These are phyloP conservation scores for Penicillium silybi DNA, from an alignment of 495 filamentous ascomycete species.

Conservation along the genomic window DNA sequence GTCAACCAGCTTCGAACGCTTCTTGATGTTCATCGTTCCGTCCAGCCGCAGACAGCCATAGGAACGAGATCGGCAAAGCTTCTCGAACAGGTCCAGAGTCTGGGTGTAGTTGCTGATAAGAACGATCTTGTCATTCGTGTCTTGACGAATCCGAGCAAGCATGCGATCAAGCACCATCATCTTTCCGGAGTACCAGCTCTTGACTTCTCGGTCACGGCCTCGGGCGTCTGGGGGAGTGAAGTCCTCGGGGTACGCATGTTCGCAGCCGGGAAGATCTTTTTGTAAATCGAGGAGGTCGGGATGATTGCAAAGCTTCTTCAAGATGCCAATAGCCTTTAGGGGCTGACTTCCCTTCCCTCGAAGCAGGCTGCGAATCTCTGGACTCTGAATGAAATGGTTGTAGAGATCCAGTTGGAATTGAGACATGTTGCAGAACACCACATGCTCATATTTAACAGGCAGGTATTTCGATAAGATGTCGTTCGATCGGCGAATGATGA, in stretches of 20 bases:
- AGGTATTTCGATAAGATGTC: constrained; percentile 98
- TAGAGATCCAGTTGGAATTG: constrained; percentile 92
- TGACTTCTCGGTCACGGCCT: constrained; percentile 87
- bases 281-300: constrained; percentile 87
- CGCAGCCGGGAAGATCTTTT: constrained; percentile 81
- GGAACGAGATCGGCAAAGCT: constrained; percentile 74
- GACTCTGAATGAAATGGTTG: constrained; percentile 93
- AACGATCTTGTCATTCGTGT: constrained; percentile 99
- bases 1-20: constrained; percentile 95
- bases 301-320: constrained; percentile 99
- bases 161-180: constrained; percentile 98
- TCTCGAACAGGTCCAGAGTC: constrained; percentile 92
- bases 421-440: constrained; percentile 97
- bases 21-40: constrained; percentile 95
- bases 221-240: constrained; percentile 83
- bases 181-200: constrained; percentile 95
- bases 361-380: constrained; percentile 88
- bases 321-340: constrained; percentile 88
- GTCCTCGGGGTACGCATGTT: constrained; percentile 79
- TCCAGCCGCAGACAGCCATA: constrained; percentile 91
- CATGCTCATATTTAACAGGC: constrained; percentile 98
- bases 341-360: constrained; percentile 95
- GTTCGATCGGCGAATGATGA: constrained; percentile 97
- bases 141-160: constrained; percentile 91
- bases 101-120: constrained; percentile 98